These are phyloP conservation scores for Wickerhamomyces bisporus DNA, from an alignment of 805 yeast genomes.

Conservation along the genomic window DNA sequence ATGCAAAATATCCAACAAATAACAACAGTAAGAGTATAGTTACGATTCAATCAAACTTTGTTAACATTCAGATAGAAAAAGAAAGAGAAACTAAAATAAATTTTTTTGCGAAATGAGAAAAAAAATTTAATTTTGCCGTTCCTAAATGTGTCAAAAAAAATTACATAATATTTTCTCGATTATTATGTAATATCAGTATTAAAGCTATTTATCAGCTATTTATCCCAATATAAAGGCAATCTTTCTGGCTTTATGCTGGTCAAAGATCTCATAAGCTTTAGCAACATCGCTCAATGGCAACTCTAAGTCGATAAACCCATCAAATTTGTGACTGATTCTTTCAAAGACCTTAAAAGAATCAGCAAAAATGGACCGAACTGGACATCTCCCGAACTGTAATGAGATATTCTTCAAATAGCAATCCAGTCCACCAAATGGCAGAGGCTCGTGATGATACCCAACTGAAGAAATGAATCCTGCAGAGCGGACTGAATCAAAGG, in stretches of 20 bases:
- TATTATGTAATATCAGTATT: background rate
- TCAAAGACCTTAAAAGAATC: slow-evolving; percentile 48
- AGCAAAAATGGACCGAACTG: slow-evolving; percentile 49
- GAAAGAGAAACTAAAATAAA: too few relatives aligned
- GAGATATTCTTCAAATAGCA: slow-evolving; percentile 53
- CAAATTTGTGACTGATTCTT: slow-evolving; percentile 38
- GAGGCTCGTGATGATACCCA: slow-evolving; percentile 54
- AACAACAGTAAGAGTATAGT: too few relatives aligned
- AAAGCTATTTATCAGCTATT: background rate
- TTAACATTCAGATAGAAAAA: too few relatives aligned
- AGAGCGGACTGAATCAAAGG: slow-evolving; percentile 48
- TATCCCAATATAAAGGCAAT: slow-evolving; percentile 35
- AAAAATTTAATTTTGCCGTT: background rate
- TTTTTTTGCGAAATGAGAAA: background rate
- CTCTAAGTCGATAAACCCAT: slow-evolving; percentile 45
- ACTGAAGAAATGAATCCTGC: slow-evolving; percentile 54
- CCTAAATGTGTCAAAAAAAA: slow-evolving; percentile 1
- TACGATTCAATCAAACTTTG: too few relatives aligned
- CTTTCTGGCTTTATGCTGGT: slow-evolving; percentile 48
- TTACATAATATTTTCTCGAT: background rate
- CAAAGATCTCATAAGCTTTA: slow-evolving; percentile 46
- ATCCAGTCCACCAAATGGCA: slow-evolving; percentile 54
- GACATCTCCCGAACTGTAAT: slow-evolving; percentile 60
- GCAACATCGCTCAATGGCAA: slow-evolving; percentile 40
- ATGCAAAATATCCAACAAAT: too few relatives aligned